A percentile compares a stretch with the other conserved stretches of the same genome.
Conservation (phyloP, 2,329 filamentous ascomycete genomes). For the Trichoderma oligosporum region DNA sequence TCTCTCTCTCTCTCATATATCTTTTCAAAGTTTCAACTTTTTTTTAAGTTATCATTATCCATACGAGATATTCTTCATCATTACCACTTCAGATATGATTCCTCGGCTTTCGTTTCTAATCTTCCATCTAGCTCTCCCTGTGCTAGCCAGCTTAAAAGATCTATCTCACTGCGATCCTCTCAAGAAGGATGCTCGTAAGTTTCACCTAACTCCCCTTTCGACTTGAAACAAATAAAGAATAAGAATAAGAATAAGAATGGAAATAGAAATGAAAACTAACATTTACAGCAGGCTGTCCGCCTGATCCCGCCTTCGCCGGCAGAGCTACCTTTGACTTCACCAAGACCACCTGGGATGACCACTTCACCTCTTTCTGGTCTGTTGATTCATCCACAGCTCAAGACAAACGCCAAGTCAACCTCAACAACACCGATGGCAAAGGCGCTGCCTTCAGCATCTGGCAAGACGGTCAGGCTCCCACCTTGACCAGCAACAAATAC, state of each 20-base stretch:
- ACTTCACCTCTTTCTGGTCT: conserved; percentile 29
- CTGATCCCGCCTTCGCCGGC: conserved; percentile 64
- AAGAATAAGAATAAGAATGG: no score
- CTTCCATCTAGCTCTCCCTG: conserved; percentile 11
- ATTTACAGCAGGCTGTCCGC: conserved; percentile 46
- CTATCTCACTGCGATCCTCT: conserved; percentile 27
- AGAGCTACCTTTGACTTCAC: conserved; percentile 57
- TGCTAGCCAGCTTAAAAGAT: conserved; percentile 23
- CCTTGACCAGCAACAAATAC: conserved; percentile 68
- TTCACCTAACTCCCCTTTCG: neutral
- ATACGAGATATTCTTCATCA: neutral
- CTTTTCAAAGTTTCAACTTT: neutral
- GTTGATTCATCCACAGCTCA: conserved; percentile 33
- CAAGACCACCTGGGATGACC: conserved; percentile 47
- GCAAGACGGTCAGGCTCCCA: conserved; percentile 52
- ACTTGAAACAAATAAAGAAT: no score
- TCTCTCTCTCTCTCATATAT: neutral
- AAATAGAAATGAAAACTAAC: neutral
- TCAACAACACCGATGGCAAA: conserved; percentile 27
- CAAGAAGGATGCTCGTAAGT: conserved; percentile 27
- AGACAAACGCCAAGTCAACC: conserved; percentile 28
- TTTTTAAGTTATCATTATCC: neutral
- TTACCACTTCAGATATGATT: neutral
- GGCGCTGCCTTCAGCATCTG: conserved; percentile 52
- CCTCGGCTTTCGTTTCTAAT: neutral